Conservation (phyloP, 2,329 filamentous ascomycete genomes). For the Diaporthe sp. region DNA sequence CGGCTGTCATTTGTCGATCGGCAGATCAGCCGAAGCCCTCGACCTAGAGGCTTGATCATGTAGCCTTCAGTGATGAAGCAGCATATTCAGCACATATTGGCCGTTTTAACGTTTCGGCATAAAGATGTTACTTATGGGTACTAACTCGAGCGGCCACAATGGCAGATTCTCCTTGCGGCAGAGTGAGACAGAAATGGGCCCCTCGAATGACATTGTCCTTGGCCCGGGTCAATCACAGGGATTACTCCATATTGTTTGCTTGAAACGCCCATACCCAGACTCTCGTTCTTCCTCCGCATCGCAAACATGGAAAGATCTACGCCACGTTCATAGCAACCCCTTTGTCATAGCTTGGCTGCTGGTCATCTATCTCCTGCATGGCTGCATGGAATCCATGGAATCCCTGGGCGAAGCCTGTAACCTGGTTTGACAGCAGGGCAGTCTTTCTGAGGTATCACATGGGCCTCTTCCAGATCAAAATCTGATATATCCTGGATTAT, state of each 20-base stretch:
- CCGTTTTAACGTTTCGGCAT: background rate
- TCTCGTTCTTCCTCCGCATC: background rate
- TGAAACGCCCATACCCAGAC: slow-evolving; percentile 26
- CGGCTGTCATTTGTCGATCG: slow-evolving; percentile 31
- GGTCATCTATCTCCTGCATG: background rate
- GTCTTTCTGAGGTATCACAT: slow-evolving; percentile 1
- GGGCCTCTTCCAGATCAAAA: no score
- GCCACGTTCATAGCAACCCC: background rate
- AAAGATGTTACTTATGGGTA: background rate
- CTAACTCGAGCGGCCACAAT: background rate
- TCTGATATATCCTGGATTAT: background rate
- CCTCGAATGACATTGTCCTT: background rate
- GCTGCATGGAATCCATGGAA: background rate
- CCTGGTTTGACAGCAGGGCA: background rate
- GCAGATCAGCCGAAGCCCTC: slow-evolving; percentile 14
- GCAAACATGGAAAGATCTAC: slow-evolving; percentile 29
- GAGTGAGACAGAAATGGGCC: background rate
- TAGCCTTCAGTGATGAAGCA: background rate
- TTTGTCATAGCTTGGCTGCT: slow-evolving; percentile 12
- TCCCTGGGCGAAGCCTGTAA: background rate
- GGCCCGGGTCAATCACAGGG: slow-evolving; percentile 20
- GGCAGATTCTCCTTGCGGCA: background rate
- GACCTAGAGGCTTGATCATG: background rate
- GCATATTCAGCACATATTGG: background rate
- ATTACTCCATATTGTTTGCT: slow-evolving; percentile 22